Percentiles rank a stretch among this genome's conserved stretches.
phyloP scores from a whole-genome alignment of 805 yeast genomes.

The Lipomyces lipofer region DNA sequence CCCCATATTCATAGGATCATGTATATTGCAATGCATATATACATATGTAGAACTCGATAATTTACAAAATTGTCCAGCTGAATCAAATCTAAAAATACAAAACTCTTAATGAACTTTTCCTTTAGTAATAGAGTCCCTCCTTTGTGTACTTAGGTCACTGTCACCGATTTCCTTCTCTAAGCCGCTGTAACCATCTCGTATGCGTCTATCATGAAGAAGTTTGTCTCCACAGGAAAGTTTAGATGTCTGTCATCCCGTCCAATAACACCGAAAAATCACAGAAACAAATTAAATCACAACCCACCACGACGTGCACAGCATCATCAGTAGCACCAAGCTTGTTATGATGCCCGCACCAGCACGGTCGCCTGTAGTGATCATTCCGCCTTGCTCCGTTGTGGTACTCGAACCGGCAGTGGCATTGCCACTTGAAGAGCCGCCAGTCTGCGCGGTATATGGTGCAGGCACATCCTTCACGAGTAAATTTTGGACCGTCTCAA shows the following conservation, averaged over 20 bases:
- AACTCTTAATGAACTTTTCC: no score
- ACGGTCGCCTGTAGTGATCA: conserved; percentile 15
- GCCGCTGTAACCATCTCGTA: no score
- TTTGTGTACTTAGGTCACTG: no score
- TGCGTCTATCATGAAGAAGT: no score
- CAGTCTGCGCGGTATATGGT: conserved; percentile 44
- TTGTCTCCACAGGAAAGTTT: not conserved
- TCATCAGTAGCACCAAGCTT: conserved; percentile 13
- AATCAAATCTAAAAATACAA: no score
- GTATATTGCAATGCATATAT: no score
- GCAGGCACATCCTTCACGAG: conserved; percentile 38
- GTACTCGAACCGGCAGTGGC: not conserved
- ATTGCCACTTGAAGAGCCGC: conserved; percentile 53
- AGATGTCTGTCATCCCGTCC: no score
- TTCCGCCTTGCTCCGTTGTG: conserved; percentile 47
- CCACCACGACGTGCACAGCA: conserved; percentile 27
- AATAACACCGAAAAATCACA: not conserved
- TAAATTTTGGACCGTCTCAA: conserved; percentile 56
- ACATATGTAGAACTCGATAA: no score
- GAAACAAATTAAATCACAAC: conserved; percentile 6
- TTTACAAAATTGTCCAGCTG: no score
- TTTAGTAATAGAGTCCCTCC: no score
- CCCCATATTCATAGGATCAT: no score
- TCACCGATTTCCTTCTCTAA: no score
- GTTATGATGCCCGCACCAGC: conserved; percentile 30